phyloP scores from a whole-genome alignment of 2,329 filamentous ascomycete genomes.

The Helotiales sp. region DNA sequence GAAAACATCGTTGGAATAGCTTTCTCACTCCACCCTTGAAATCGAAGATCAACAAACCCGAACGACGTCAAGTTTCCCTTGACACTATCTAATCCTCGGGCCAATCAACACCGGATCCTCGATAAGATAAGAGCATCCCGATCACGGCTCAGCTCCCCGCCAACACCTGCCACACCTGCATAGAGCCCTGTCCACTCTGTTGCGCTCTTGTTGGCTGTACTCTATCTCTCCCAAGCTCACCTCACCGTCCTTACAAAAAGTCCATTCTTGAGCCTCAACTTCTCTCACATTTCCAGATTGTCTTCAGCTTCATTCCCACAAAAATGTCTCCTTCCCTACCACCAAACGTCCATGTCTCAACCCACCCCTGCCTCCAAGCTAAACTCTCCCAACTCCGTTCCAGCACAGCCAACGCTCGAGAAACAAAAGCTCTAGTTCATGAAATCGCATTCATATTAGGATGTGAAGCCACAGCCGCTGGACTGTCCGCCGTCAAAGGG shows the following conservation, averaged over 20 bases:
- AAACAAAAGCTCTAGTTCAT: conserved; percentile 80
- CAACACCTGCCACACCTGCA: not conserved
- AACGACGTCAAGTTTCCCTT: not conserved
- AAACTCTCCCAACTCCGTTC: conserved; percentile 92
- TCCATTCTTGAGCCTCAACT: not conserved
- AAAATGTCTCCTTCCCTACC: conserved; percentile 46
- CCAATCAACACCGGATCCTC: conserved; percentile 4
- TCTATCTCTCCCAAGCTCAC: not conserved
- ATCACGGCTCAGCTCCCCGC: not conserved
- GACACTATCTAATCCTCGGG: not conserved
- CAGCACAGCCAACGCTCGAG: conserved; percentile 64
- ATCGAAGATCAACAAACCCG: not conserved
- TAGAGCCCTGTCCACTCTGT: no score
- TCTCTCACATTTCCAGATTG: not conserved
- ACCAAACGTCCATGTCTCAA: conserved; percentile 72
- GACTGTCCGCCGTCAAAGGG: conserved; percentile 56
- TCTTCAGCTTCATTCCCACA: conserved; percentile 4
- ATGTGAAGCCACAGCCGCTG: conserved; percentile 73
- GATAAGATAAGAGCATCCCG: conserved; percentile 16
- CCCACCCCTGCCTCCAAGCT: conserved; percentile 80
- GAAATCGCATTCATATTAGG: conserved; percentile 83
- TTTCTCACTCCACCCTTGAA: not conserved
- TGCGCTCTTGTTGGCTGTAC: not conserved
- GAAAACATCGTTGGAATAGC: not conserved
- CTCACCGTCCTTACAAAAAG: not conserved